Conservation (phyloP, 305 asterid species). For the Plantago coronopus region DNA sequence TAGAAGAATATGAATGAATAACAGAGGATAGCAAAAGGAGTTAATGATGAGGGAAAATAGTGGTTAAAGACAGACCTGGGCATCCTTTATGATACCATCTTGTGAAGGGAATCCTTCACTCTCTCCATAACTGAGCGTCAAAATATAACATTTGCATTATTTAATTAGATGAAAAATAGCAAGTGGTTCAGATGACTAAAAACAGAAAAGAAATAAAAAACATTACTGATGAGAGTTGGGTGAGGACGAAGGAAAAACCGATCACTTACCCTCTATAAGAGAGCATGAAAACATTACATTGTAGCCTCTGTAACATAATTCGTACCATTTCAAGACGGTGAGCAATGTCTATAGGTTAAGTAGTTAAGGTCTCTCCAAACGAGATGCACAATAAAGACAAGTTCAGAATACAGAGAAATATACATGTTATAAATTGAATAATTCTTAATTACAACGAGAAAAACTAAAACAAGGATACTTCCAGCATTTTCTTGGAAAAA, state of each 20-base stretch:
- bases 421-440: constrained; percentile 1
- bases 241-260: neutral
- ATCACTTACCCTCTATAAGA: constrained; percentile 87
- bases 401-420: constrained; percentile 18
- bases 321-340: constrained; percentile 98
- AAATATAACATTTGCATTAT: constrained; percentile 14
- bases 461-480: constrained; percentile 65
- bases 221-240: neutral
- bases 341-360: constrained; percentile 71
- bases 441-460: constrained; percentile 6
- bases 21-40: neutral
- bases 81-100: constrained; percentile 82
- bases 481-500: constrained; percentile 99
- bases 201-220: constrained; percentile 14
- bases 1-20: neutral
- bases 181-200: constrained; percentile 2
- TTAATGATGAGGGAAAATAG: neutral
- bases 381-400: constrained; percentile 10
- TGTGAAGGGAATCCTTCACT: constrained; percentile 98
- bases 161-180: constrained; percentile 19
- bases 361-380: constrained; percentile 54
- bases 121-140: constrained; percentile 74
- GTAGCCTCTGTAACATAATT: constrained; percentile 72
- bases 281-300: constrained; percentile 96
- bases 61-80: constrained; percentile 62